Conservation (phyloP, 1,284 basidiomycete species). For the Moesziomyces antarcticus region DNA sequence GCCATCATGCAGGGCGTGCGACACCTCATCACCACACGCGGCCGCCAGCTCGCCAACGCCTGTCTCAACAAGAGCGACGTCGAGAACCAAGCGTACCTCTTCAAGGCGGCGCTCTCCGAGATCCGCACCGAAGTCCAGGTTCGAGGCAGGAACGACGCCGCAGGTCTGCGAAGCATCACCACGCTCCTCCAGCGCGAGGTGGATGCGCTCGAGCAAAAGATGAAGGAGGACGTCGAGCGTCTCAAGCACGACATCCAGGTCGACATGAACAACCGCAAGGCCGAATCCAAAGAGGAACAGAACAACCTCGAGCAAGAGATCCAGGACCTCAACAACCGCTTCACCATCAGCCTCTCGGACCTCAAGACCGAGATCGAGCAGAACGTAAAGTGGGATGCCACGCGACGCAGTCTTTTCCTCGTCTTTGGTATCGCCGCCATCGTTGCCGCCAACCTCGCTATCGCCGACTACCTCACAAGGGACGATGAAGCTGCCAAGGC, state of each 20-base stretch:
- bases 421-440: slow-evolving; percentile 67
- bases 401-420: slow-evolving; percentile 61
- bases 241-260: slow-evolving; percentile 96
- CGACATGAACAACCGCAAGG: slow-evolving; percentile 93
- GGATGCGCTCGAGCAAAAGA: slow-evolving; percentile 85
- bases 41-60: slow-evolving; percentile 79
- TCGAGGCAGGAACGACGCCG: slow-evolving; percentile 84
- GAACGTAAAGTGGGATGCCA: slow-evolving; percentile 67
- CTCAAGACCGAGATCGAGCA: slow-evolving; percentile 67
- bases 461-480: slow-evolving; percentile 62
- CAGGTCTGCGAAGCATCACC: slow-evolving; percentile 80
- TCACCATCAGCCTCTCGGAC: slow-evolving; percentile 67
- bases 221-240: slow-evolving; percentile 90
- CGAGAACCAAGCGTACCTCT: slow-evolving; percentile 83
- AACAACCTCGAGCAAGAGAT: slow-evolving; percentile 88
- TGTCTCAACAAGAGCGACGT: slow-evolving; percentile 85
- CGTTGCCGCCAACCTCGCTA: slow-evolving; percentile 60
- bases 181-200: slow-evolving; percentile 85
- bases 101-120: slow-evolving; percentile 91
- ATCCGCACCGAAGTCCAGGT: slow-evolving; percentile 87
- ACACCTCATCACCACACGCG: slow-evolving; percentile 79
- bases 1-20: slow-evolving; percentile 85
- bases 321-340: slow-evolving; percentile 74
- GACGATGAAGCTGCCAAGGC: slow-evolving; percentile 53
- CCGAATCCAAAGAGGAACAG: slow-evolving; percentile 86